Evolutionary conservation across 805 yeast genomes (phyloP), one percentile per base, ranked within the genome.

Genomic region (Wickerhamomyces rabaulensis): DNA sequence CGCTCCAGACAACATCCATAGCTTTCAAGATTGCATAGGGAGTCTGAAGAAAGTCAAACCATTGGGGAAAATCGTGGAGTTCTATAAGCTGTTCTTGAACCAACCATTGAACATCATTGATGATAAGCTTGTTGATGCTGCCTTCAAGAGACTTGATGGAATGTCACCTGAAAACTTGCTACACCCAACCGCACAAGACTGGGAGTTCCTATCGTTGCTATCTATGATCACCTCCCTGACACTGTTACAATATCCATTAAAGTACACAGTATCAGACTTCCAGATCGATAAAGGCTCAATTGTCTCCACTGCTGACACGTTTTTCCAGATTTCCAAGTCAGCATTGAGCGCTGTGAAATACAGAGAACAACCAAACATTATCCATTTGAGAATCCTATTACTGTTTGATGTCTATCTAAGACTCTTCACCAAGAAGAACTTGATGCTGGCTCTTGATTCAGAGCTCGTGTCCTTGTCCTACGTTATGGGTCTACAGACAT

Each of bases 381-480:
- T 57, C 1, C 57, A 55, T 41, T 22, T 54, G 10, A 55, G 52
- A 35, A 51, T 55, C n/a, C 40, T 55, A 22, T 27, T 55, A n/a
- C 41, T 55, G 10, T 52, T 46, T 31, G 52, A 50, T 37, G 43
- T 26, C 10, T 51, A 54, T 10, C 31, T 56, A 9, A 43, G 49
- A 33, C 38, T 51, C 19, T 52, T 51, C 46, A 53, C 48, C 40
- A 48, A 48, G 42, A 48, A 42, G 42, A 47, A 50, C 29, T 38
- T 52, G n/a, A 46, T 48, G 19, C 44, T 52, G 39, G 53, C 52
- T 1, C 45, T 54, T 41, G 53, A 50, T 29, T 55, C 59, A 3
- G 58, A 56, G 26, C 39, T 56, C 29, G 56, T 55, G 13, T 49
- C 61, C 19, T 51, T 56, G 52, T 52, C 58, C 0, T 56, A 56